Conservation (phyloP, 306 rosid genomes). For the Prunus salicina region DNA sequence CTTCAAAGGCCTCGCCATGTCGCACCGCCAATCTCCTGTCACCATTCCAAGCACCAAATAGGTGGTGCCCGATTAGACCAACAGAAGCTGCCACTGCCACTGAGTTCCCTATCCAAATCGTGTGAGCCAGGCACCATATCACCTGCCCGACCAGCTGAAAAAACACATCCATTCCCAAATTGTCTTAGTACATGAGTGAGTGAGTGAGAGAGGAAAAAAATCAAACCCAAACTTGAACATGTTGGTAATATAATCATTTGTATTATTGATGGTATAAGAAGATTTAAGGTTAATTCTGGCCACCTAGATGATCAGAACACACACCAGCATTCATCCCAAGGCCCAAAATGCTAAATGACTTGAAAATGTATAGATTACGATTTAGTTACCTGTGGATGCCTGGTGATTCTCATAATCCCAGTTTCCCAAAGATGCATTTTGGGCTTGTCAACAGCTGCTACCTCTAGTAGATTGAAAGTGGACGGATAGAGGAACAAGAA, state of each 20-base stretch:
- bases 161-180: slow-evolving; percentile 13
- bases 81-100: slow-evolving; percentile 83
- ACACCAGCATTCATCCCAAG: slow-evolving; percentile 14
- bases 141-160: slow-evolving; percentile 89
- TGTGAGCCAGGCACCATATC: slow-evolving; percentile 92
- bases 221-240: not conserved
- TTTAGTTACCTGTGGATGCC: slow-evolving; percentile 87
- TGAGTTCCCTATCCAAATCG: slow-evolving; percentile 88
- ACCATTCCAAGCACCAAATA: slow-evolving; percentile 96
- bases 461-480: slow-evolving; percentile 90
- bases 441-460: slow-evolving; percentile 98
- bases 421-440: slow-evolving; percentile 97
- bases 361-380: not conserved
- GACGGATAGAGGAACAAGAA: slow-evolving; percentile 89
- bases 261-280: not conserved
- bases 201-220: not conserved
- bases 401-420: slow-evolving; percentile 90
- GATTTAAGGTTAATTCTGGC: not conserved
- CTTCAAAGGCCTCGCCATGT: slow-evolving; percentile 65
- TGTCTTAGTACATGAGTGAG: not conserved
- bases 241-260: not conserved
- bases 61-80: slow-evolving; percentile 83
- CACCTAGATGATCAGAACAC: not conserved
- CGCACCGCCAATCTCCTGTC: slow-evolving; percentile 64
- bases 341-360: slow-evolving; percentile 1